Evolutionary conservation across 2,329 filamentous ascomycete species (phyloP).

Genomic region (Exophiala lecanii-corni): DNA sequence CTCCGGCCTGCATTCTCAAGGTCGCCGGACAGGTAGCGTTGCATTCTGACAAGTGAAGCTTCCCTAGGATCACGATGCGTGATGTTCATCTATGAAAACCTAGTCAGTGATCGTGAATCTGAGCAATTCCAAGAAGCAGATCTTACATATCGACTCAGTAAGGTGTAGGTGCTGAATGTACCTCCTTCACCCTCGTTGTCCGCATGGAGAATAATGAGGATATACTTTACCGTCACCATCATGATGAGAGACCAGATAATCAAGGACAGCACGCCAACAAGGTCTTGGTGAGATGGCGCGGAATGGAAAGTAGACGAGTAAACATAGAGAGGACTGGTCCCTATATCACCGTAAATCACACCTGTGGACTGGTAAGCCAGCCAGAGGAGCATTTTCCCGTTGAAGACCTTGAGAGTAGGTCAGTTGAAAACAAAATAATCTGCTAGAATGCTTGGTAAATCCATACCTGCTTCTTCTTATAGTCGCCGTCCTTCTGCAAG

Average conservation of each 20-base stretch:
- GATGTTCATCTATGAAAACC: slow-evolving; percentile 42
- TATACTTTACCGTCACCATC: slow-evolving; percentile 56
- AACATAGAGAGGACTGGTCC: slow-evolving; percentile 55
- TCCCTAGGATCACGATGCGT: slow-evolving; percentile 49
- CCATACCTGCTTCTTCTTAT: neutral
- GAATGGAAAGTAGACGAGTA: slow-evolving; percentile 50
- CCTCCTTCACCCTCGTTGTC: slow-evolving; percentile 57
- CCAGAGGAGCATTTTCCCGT: slow-evolving; percentile 30
- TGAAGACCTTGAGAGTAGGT: slow-evolving; percentile 28
- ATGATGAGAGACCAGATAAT: slow-evolving; percentile 54
- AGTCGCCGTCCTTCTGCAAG: neutral
- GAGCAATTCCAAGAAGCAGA: no score
- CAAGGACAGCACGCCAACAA: slow-evolving; percentile 51
- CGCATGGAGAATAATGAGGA: slow-evolving; percentile 49
- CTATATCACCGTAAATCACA: slow-evolving; percentile 57
- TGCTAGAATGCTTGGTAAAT: neutral
- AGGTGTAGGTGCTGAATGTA: slow-evolving; percentile 51
- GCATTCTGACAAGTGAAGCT: slow-evolving; percentile 44
- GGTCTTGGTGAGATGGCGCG: slow-evolving; percentile 41
- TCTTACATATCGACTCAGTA: slow-evolving; percentile 48
- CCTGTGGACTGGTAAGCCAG: slow-evolving; percentile 54
- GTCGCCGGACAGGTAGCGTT: slow-evolving; percentile 44
- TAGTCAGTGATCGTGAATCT: neutral
- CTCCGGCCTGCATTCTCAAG: slow-evolving; percentile 41
- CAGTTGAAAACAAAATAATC: neutral